Percentiles rank a stretch among this genome's conserved stretches.
phyloP scores from a whole-genome alignment of 306 rosid species.

The Pterocarpus macrocarpus region DNA sequence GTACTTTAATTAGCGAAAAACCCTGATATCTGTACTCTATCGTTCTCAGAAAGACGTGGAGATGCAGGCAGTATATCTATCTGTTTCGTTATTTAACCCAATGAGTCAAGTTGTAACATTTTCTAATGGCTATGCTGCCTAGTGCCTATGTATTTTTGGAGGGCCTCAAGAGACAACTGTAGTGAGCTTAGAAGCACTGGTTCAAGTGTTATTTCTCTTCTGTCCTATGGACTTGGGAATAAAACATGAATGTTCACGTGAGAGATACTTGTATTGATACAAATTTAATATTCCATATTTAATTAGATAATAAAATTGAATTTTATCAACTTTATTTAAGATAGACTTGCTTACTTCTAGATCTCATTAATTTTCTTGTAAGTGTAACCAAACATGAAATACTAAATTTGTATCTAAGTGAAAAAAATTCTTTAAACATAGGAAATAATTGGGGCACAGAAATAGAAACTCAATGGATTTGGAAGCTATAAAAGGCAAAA shows the following conservation, averaged over 20 bases:
- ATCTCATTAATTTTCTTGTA: no score
- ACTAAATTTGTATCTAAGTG: no score
- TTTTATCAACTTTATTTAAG: no score
- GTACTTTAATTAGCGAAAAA: neutral
- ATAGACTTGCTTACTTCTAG: no score
- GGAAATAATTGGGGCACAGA: constrained; percentile 40
- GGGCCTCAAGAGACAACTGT: constrained; percentile 35
- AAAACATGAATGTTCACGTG: neutral
- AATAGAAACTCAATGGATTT: constrained; percentile 23
- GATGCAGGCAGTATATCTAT: constrained; percentile 33
- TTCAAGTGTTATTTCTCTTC: constrained; percentile 40
- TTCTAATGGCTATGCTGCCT: constrained; percentile 33
- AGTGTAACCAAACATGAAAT: no score
- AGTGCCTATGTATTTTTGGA: constrained; percentile 32
- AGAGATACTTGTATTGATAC: no score
- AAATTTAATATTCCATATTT: no score
- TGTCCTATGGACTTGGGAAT: constrained; percentile 22
- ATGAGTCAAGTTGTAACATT: constrained; percentile 53
- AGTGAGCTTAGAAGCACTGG: neutral
- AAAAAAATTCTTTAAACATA: neutral
- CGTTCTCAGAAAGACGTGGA: constrained; percentile 45
- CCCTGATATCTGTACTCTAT: constrained; percentile 18
- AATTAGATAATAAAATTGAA: no score
- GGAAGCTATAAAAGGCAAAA: constrained; percentile 6
- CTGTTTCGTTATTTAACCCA: constrained; percentile 44